These are phyloP conservation scores for Backusella psychrophila DNA, from an alignment of 192 early-diverging fungal species.

Conservation along the genomic window DNA sequence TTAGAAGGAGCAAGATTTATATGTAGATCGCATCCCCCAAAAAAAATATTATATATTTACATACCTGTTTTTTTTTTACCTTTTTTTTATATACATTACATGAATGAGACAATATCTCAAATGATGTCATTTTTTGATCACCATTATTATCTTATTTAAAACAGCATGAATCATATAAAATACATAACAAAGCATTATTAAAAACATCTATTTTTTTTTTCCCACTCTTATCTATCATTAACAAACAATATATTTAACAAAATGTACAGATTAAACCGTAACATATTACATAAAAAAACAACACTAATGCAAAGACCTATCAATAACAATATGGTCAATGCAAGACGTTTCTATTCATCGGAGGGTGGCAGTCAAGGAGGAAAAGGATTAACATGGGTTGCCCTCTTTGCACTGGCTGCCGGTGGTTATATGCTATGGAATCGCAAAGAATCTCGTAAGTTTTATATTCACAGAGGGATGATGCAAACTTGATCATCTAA, in stretches of 20 bases:
- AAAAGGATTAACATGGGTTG: not conserved
- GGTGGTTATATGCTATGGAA: not conserved
- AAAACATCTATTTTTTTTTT: not conserved
- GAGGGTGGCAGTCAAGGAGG: not conserved
- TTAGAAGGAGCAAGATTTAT: not conserved
- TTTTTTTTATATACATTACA: not conserved
- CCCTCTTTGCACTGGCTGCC: not conserved
- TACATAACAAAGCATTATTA: not conserved
- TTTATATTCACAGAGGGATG: not conserved
- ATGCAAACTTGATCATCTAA: not conserved
- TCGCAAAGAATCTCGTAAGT: not conserved
- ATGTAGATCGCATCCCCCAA: not conserved
- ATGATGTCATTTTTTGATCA: slow-evolving; percentile 4
- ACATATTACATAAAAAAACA: not conserved
- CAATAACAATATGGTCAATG: not conserved
- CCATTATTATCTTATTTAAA: slow-evolving; percentile 1
- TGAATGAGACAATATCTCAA: not conserved
- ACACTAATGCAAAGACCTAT: not conserved
- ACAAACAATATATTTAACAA: not conserved
- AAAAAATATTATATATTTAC: not conserved
- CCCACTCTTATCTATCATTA: not conserved
- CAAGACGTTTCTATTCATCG: not conserved
- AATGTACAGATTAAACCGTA: not conserved
- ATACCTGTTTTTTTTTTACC: not conserved
- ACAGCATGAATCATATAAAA: slow-evolving; percentile 3